phyloP scores from a whole-genome alignment of 306 rosid species.

The Ormosia emarginata region DNA sequence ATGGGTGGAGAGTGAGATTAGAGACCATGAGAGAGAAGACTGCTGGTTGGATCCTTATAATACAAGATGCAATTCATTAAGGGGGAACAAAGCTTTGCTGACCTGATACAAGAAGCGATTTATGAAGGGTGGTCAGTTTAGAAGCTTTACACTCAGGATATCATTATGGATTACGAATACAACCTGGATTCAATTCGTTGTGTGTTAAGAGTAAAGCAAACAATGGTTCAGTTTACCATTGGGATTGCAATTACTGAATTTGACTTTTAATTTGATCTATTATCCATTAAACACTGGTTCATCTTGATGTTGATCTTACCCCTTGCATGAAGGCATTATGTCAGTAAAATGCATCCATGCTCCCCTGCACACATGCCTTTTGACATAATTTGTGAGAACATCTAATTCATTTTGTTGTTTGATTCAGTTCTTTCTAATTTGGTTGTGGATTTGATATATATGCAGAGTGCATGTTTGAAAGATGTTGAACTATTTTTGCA shows the following conservation, averaged over 20 bases:
- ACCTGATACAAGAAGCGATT: neutral
- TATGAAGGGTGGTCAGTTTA: neutral
- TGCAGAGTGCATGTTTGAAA: neutral
- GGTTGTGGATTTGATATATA: neutral
- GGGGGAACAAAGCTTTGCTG: neutral
- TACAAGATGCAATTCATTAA: neutral
- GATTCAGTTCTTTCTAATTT: neutral
- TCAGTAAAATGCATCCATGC: neutral
- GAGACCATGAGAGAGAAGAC: neutral
- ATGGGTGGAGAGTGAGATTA: neutral
- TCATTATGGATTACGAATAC: neutral
- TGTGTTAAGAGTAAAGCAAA: neutral
- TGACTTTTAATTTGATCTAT: neutral
- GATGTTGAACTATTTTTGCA: no score
- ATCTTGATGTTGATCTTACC: neutral
- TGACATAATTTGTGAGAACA: neutral
- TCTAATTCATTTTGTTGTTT: neutral
- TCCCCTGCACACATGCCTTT: neutral
- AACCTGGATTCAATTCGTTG: neutral
- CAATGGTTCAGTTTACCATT: neutral
- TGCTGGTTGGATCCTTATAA: neutral
- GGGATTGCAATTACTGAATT: neutral
- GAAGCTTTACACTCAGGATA: neutral
- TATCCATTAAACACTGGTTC: neutral
- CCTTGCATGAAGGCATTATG: neutral